Conservation (phyloP, 441 rosid genomes). For the Erodium moschatum region DNA sequence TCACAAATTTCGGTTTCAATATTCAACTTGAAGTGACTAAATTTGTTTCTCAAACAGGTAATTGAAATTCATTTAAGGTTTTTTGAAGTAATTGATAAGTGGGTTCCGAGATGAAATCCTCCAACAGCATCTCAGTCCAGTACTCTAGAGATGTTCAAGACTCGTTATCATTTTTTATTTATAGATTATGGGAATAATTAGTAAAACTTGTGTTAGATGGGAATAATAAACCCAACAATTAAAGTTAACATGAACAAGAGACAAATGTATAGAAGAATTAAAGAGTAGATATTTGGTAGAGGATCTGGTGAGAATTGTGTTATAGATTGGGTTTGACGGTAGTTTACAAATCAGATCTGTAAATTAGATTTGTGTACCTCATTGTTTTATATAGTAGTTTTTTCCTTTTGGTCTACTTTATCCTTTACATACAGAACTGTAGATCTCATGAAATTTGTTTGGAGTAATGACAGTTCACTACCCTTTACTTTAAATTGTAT, state of each 20-base stretch:
- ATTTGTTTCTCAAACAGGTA: slow-evolving; percentile 23
- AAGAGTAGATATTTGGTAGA: slow-evolving; percentile 7
- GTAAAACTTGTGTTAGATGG: neutral
- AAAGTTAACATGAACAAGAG: neutral
- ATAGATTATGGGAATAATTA: neutral
- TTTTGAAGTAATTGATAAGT: neutral
- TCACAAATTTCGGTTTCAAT: neutral
- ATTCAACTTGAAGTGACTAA: neutral
- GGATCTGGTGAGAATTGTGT: neutral
- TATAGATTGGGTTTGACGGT: neutral
- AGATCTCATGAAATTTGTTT: no score
- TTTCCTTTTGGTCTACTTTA: neutral
- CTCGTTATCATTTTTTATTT: neutral
- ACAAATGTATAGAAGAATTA: slow-evolving; percentile 12
- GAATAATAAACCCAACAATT: slow-evolving; percentile 5
- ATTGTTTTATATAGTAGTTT: neutral
- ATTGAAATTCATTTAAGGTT: neutral
- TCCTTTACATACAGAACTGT: neutral
- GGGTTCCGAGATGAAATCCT: slow-evolving; percentile 6
- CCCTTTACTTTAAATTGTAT: no score
- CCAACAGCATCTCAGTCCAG: slow-evolving; percentile 10
- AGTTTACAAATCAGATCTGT: no score
- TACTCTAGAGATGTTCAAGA: slow-evolving; percentile 11
- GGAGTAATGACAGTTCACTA: no score
- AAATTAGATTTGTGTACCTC: slow-evolving; percentile 11